Evolutionary conservation across 179 eudicot species (phyloP).

Genomic region (Vitellaria paradoxa): DNA sequence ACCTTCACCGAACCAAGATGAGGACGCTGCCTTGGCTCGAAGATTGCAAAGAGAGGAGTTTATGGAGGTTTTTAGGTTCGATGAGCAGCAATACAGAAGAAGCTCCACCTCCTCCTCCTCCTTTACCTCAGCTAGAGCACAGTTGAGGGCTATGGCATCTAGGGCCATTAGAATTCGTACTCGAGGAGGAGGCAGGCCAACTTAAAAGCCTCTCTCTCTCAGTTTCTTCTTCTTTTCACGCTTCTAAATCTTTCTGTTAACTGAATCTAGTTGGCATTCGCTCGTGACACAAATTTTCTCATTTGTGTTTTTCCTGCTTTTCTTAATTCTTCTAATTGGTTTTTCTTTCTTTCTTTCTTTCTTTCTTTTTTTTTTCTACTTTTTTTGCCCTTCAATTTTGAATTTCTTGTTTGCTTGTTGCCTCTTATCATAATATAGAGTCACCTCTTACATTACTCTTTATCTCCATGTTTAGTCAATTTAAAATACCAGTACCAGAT

Average conservation of each 20-base stretch:
- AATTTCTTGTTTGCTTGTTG: not conserved
- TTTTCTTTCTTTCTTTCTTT: too few relatives aligned
- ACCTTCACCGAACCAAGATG: slow-evolving; percentile 46
- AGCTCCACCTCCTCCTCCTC: slow-evolving; percentile 16
- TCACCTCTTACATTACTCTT: too few relatives aligned
- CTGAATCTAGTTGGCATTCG: not conserved
- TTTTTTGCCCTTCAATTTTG: not conserved
- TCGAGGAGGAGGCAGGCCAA: slow-evolving; percentile 23
- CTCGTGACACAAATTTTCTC: not conserved
- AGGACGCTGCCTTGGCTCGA: slow-evolving; percentile 85
- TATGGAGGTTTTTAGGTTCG: slow-evolving; percentile 53
- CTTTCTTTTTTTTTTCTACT: too few relatives aligned
- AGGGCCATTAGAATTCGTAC: slow-evolving; percentile 58
- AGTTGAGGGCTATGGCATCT: slow-evolving; percentile 57
- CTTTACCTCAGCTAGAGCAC: slow-evolving; percentile 44
- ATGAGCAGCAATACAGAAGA: slow-evolving; percentile 18
- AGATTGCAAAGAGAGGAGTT: slow-evolving; percentile 89
- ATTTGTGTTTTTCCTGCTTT: not conserved
- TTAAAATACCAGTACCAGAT: too few relatives aligned
- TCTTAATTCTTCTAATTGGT: not conserved
- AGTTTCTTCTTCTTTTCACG: not conserved
- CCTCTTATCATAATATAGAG: too few relatives aligned
- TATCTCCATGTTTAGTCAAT: too few relatives aligned
- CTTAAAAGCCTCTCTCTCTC: not conserved
- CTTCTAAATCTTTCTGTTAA: not conserved